phyloP scores from a whole-genome alignment of 257 asterid genomes.

The Penstemon eatonii region DNA sequence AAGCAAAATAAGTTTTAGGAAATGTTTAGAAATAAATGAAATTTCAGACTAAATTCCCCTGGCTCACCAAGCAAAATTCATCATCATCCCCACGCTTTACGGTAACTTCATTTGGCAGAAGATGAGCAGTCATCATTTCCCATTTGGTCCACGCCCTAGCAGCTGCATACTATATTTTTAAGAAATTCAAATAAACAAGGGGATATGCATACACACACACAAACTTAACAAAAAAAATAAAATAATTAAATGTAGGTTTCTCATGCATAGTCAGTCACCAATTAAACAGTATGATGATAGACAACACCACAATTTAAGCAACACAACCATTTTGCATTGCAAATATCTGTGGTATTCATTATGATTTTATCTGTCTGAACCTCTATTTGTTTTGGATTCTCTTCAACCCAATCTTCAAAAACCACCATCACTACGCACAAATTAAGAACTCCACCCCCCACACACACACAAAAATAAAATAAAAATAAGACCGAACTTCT shows the following conservation, averaged over 20 bases:
- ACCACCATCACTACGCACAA: neutral
- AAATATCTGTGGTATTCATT: neutral
- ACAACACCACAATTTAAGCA: neutral
- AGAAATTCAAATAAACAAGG: slow-evolving; percentile 29
- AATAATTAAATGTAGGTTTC: too few relatives aligned
- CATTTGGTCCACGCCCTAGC: slow-evolving; percentile 98
- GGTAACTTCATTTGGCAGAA: slow-evolving; percentile 71
- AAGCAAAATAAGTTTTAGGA: slow-evolving; percentile 13
- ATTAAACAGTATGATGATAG: neutral
- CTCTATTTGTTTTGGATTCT: too few relatives aligned
- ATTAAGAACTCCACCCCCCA: too few relatives aligned
- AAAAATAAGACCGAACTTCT: neutral
- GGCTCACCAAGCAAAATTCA: slow-evolving; percentile 79
- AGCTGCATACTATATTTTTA: slow-evolving; percentile 69
- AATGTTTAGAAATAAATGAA: slow-evolving; percentile 8
- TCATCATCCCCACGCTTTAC: slow-evolving; percentile 78
- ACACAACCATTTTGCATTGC: neutral
- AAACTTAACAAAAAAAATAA: neutral
- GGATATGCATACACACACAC: slow-evolving; percentile 3
- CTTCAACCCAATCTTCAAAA: neutral
- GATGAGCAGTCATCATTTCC: slow-evolving; percentile 98
- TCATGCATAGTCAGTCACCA: too few relatives aligned
- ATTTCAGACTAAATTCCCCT: neutral
- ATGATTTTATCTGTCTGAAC: neutral
- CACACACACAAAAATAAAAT: too few relatives aligned